phyloP scores from a whole-genome alignment of 495 filamentous ascomycete genomes.

The Podospora bellae-mahoneyi region DNA sequence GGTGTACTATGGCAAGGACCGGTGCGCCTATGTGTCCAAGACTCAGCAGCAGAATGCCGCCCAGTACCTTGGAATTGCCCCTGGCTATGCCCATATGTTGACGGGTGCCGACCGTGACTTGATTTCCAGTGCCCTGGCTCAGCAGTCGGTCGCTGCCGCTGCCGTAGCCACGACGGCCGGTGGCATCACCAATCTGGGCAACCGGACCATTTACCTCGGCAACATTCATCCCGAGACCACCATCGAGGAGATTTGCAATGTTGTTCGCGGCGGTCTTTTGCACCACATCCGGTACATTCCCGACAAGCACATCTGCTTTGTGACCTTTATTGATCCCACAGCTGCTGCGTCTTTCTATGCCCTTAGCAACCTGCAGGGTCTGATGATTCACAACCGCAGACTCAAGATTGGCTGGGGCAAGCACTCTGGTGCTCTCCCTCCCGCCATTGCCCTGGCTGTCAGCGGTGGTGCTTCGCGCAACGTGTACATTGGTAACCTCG shows the following conservation, averaged over 20 bases:
- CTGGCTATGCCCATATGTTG: constrained; percentile 94
- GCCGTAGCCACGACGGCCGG: constrained; percentile 95
- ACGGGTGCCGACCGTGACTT: constrained; percentile 93
- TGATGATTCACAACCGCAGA: constrained; percentile 98
- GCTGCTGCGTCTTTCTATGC: constrained; percentile 98
- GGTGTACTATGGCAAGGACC: constrained; percentile 97
- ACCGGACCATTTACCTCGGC: constrained; percentile 94
- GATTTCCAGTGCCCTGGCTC: constrained; percentile 91
- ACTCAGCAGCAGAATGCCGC: constrained; percentile 99
- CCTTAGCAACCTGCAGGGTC: constrained; percentile 89
- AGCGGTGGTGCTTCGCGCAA: constrained; percentile 94
- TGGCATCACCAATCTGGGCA: constrained; percentile 94
- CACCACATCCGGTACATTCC: constrained; percentile 99
- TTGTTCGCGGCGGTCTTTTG: constrained; percentile 85
- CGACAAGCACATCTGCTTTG: constrained; percentile 99
- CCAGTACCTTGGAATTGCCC: constrained; percentile 95
- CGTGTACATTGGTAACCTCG: constrained; percentile 96
- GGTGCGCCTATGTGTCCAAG: constrained; percentile 98
- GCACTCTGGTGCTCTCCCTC: constrained; percentile 94
- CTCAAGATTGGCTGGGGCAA: constrained; percentile 99
- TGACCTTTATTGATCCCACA: constrained; percentile 98
- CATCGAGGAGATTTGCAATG: constrained; percentile 97
- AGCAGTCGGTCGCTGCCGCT: constrained; percentile 95
- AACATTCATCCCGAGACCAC: constrained; percentile 99
- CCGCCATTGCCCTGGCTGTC: constrained; percentile 92